phyloP scores from a whole-genome alignment of 164 flowering plant genomes.

The Saururus chinensis region DNA sequence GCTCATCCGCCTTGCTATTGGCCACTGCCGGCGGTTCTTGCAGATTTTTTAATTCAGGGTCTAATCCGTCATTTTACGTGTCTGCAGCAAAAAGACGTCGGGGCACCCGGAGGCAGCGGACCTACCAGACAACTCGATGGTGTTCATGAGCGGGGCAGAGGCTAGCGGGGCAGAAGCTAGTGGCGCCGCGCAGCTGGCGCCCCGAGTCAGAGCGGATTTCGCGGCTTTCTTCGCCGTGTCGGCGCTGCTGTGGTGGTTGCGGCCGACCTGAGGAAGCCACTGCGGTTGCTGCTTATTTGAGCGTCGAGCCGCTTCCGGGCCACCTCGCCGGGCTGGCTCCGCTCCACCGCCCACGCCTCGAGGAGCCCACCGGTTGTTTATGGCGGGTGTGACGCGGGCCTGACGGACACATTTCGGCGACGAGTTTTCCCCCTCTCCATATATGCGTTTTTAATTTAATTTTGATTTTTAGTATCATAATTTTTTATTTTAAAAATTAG shows the following conservation, averaged over 20 bases:
- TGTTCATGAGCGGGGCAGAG: slow-evolving; percentile 65
- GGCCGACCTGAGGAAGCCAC: neutral
- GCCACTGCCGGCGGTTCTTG: neutral
- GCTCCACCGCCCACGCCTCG: neutral
- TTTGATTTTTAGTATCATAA: too few species aligned
- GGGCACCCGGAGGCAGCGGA: slow-evolving; percentile 18
- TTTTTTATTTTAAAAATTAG: too few species aligned
- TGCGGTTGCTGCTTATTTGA: too few species aligned
- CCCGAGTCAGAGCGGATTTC: neutral
- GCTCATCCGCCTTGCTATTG: too few species aligned
- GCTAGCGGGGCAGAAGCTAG: too few species aligned
- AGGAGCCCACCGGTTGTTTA: neutral
- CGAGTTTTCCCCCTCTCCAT: too few species aligned
- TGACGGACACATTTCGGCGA: neutral
- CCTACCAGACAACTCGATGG: slow-evolving; percentile 35
- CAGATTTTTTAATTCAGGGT: too few species aligned
- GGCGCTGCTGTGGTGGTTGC: neutral
- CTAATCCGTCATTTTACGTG: neutral
- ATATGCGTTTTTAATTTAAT: too few species aligned
- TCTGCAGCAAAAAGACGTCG: slow-evolving; percentile 58
- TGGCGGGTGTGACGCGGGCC: neutral
- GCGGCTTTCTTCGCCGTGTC: slow-evolving; percentile 5
- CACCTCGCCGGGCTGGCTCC: neutral
- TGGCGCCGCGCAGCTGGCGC: slow-evolving; percentile 20
- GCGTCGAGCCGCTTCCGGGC: too few species aligned